phyloP scores from a whole-genome alignment of 2,329 filamentous ascomycete genomes.

The Tolypocladium paradoxum region DNA sequence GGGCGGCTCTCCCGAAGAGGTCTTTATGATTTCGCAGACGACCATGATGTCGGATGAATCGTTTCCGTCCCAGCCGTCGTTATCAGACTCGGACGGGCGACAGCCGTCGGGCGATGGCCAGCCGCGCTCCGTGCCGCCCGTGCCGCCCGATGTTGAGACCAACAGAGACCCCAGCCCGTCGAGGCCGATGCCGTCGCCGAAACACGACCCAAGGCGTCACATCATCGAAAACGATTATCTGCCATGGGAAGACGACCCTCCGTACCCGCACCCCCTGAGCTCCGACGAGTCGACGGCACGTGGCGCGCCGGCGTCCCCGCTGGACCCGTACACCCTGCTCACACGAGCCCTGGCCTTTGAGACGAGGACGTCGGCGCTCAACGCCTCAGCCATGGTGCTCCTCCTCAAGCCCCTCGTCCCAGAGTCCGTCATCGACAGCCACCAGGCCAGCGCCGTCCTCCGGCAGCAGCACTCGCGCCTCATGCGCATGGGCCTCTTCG shows the following conservation, averaged over 20 bases:
- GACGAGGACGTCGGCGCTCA: slow-evolving; percentile 42
- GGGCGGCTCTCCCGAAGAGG: slow-evolving; percentile 24
- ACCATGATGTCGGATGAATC: slow-evolving; percentile 26
- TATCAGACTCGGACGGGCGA: slow-evolving; percentile 14
- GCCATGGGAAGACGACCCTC: slow-evolving; percentile 45
- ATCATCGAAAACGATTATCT: slow-evolving; percentile 49
- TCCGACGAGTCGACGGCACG: slow-evolving; percentile 2
- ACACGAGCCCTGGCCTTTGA: slow-evolving; percentile 46
- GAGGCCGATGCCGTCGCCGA: slow-evolving; percentile 16
- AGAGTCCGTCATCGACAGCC: slow-evolving; percentile 39
- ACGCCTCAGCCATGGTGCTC: slow-evolving; percentile 50
- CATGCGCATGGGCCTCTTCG: slow-evolving; percentile 47
- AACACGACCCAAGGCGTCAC: slow-evolving; percentile 27
- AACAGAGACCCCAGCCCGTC: slow-evolving; percentile 13
- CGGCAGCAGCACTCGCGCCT: slow-evolving; percentile 50
- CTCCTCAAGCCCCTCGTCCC: slow-evolving; percentile 48
- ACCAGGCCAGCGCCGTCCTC: slow-evolving; percentile 45
- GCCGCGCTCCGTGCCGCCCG: slow-evolving; percentile 5
- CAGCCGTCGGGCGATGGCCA: slow-evolving; percentile 2
- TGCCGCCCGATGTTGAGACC: slow-evolving; percentile 8
- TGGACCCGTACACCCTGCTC: slow-evolving; percentile 46
- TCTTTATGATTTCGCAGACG: slow-evolving; percentile 36
- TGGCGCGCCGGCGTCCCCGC: slow-evolving; percentile 20
- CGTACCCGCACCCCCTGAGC: slow-evolving; percentile 37
- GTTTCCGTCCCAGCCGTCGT: slow-evolving; percentile 19